Conservation (phyloP, 371 early-diverging fungal genomes). For the Rhizomucor pusillus region DNA sequence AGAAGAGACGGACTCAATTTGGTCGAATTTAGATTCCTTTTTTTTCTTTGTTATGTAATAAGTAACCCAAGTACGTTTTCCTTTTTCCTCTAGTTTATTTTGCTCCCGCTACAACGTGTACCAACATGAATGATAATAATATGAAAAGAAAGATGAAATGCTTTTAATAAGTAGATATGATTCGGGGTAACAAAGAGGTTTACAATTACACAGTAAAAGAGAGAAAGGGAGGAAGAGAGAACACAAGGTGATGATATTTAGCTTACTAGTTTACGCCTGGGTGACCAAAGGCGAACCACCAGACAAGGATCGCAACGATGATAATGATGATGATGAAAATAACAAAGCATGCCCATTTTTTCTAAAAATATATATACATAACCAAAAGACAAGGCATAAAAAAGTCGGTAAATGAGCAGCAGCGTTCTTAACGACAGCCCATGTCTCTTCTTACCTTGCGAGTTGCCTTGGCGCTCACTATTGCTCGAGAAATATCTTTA, state of each 20-base stretch:
- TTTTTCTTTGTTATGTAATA: conserved; percentile 2
- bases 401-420: not conserved
- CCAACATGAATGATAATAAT: not conserved
- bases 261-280: conserved; percentile 24
- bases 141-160: not conserved
- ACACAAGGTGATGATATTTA: not conserved
- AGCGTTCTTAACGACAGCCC: not conserved
- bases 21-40: conserved; percentile 34
- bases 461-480: conserved; percentile 67
- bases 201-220: too few relatives aligned
- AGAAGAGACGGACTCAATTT: conserved; percentile 68
- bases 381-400: too few relatives aligned
- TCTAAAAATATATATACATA: conserved; percentile 30
- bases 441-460: conserved; percentile 58
- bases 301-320: conserved; percentile 48
- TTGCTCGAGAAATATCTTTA: conserved; percentile 68
- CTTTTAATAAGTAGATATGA: not conserved
- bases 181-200: not conserved
- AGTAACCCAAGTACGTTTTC: not conserved
- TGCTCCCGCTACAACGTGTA: not conserved
- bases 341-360: conserved; percentile 67
- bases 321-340: conserved; percentile 50
- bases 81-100: not conserved
- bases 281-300: conserved; percentile 53
- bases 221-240: too few relatives aligned